Evolutionary conservation across 2,329 filamentous ascomycete species (phyloP), one percentile per base, ranked within the genome.

Genomic region (Fusarium keratoplasticum): DNA sequence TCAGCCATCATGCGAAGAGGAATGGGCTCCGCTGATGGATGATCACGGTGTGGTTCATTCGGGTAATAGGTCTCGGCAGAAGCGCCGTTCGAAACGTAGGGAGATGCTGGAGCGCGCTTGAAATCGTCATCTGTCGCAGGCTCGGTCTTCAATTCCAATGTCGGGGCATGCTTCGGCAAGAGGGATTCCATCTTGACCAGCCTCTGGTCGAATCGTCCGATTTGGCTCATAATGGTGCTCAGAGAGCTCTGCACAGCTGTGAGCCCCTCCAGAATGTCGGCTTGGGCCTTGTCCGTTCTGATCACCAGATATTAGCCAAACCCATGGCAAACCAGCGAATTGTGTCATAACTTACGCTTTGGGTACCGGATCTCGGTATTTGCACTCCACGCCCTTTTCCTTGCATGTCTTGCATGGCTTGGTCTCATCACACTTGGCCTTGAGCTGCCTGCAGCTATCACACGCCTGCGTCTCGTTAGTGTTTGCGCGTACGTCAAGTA

Each of bases 371-470:
- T 98, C 95, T 74, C 95, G 92, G 82, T 98, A 98, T 82, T 94
- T 92, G 85, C 94, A 99, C 62, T 91, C 88, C 35, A 95, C 88
- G 74, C 89, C 92, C 81, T 97, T 97, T 76, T 98, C 95, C 77
- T 93, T 93, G 82, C 96, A 99, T 78, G 92, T 94, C 80, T 95
- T 96, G 77, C 93, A 93, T 2, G 93, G 95, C 74, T 93, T 91
- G 13, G 92, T 91, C 85, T 98, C 95, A 78, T 97, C 95, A 81
- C 95, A 98, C 83, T 97, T 97, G 16, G 95, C 95, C 83, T 97
- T 98, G 42, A 96, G 89, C 70, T 93, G 89, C 67, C 95, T 91
- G 83, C 95, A 98, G 82, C 93, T 94, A 79, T 97, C 95, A 83
- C 96, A 99, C 40, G 96, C 96, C 92, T 97, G 77, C 50, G 20